These are phyloP conservation scores for Geotrichum australiense DNA, from an alignment of 1,139 yeast genomes.

Conservation along the genomic window DNA sequence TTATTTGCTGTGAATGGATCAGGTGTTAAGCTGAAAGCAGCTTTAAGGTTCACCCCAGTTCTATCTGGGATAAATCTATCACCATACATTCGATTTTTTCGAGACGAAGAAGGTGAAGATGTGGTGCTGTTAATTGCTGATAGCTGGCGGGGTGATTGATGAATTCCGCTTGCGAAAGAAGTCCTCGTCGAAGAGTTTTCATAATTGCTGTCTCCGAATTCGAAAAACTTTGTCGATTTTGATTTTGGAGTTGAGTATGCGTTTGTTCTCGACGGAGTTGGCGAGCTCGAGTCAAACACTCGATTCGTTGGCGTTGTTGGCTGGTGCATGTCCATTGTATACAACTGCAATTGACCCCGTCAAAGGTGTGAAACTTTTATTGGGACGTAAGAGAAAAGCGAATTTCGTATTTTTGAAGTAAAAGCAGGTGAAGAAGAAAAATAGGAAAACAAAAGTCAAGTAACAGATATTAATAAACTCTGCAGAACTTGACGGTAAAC, in stretches of 20 bases:
- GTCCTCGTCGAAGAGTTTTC: slow-evolving; percentile 2
- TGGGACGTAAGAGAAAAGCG: too few relatives aligned
- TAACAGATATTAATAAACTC: too few relatives aligned
- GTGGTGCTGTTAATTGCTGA: slow-evolving; percentile 19
- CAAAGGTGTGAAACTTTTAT: too few relatives aligned
- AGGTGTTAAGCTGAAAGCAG: slow-evolving; percentile 66
- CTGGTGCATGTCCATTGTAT: too few relatives aligned
- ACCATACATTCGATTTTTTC: slow-evolving; percentile 33
- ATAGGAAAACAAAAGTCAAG: too few relatives aligned
- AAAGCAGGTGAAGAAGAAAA: too few relatives aligned
- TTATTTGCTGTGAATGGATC: slow-evolving; percentile 36
- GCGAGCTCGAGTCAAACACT: slow-evolving; percentile 2
- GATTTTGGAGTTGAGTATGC: not conserved
- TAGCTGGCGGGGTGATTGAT: slow-evolving; percentile 13
- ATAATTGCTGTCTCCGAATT: not conserved
- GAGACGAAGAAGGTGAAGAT: slow-evolving; percentile 16
- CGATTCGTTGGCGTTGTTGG: too few relatives aligned
- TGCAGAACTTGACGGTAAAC: too few relatives aligned
- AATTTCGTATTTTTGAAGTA: too few relatives aligned
- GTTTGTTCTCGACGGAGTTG: slow-evolving; percentile 1
- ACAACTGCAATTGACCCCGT: too few relatives aligned
- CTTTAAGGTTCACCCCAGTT: slow-evolving; percentile 78
- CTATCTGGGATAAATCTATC: slow-evolving; percentile 86
- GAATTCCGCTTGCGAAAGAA: slow-evolving; percentile 3
- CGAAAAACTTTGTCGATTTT: not conserved